Base-by-base conservation (phyloP, 768 basidiomycete species). In the Trichaptum fuscoviolaceum region DNA sequence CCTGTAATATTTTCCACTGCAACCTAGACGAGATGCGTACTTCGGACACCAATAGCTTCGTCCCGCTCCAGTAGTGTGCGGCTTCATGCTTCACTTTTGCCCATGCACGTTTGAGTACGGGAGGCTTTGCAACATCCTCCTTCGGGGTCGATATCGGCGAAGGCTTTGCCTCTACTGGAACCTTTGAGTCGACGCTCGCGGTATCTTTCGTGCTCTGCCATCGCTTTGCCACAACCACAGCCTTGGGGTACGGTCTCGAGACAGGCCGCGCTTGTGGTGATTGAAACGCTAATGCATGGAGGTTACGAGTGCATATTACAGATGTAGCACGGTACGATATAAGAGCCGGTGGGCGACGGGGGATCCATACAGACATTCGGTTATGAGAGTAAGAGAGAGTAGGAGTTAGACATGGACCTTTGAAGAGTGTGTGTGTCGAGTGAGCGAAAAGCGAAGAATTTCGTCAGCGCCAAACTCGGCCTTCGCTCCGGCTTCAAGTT, bases 11-110 rank as follows among this genome's bases (percentile, higher is more conserved):
- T 80, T 96, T 94, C 87, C 90, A 92, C 72, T 95, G 91, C 58
- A 99, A 82, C 67, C 95, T 83, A 2, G 84, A 80, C 25, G 93
- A 94, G 69, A 99, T 98, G 69, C 91, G 87, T 64, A 97, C 92
- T 79, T 99, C 97, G 26, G 94, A 92, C 18, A 93, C 95, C 62
- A 99, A 83, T 5, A 99, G 86, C 75, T 97, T 97, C 1, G 93
- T 85, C 12, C 97, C 96, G 69, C 95, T 90, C 96, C 96, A 99
- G 76, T 99, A 99, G 76, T 99, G 96, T 67, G 87, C 85, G 0
- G 90, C 95, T 77, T 98, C 97, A 72, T 98, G 93, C 80, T 98
- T 99, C 68, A 98, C 88, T 71, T 88, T 92, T 70, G 90, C 91
- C 96, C 96, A 98, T 7, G 85, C 85, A 52, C 95, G 83, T 10